phyloP scores from a whole-genome alignment of 768 basidiomycete genomes.

The Cystoderma amianthinum region DNA sequence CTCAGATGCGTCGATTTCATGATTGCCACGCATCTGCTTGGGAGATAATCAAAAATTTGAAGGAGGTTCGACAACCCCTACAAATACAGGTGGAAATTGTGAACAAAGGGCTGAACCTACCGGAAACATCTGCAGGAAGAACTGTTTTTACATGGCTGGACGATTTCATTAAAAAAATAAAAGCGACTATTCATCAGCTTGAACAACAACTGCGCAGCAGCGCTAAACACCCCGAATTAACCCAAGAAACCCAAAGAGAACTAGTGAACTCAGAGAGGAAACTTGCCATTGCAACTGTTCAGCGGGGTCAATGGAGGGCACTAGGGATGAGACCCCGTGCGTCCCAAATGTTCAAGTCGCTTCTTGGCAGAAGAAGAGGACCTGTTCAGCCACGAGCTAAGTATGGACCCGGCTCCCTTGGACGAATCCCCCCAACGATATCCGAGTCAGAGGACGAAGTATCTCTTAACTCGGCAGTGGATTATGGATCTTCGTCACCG shows the following conservation, averaged over 20 bases:
- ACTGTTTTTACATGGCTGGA: constrained; percentile 1
- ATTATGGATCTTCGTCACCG: too few species aligned
- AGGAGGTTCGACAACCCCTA: constrained; percentile 2
- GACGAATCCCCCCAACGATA: too few species aligned
- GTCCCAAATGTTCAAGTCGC: too few species aligned
- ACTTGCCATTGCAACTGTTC: too few species aligned
- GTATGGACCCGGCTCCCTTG: too few species aligned
- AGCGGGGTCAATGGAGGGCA: too few species aligned
- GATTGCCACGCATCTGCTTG: constrained; percentile 5
- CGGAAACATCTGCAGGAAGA: constrained; percentile 5
- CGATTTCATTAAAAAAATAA: background rate
- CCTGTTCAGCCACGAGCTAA: too few species aligned
- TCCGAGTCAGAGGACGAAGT: too few species aligned
- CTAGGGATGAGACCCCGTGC: too few species aligned
- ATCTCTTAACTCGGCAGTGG: too few species aligned
- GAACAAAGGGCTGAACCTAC: constrained; percentile 3
- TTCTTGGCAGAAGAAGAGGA: too few species aligned
- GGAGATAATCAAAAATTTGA: constrained; percentile 7
- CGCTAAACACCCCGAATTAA: background rate
- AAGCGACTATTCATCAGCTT: background rate
- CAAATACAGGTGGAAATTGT: constrained; percentile 12
- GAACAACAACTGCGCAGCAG: background rate
- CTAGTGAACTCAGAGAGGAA: background rate
- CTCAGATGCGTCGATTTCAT: constrained; percentile 7
- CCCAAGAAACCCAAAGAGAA: background rate